These are phyloP conservation scores for Candida koratica DNA, from an alignment of 805 yeast genomes.

Conservation along the genomic window DNA sequence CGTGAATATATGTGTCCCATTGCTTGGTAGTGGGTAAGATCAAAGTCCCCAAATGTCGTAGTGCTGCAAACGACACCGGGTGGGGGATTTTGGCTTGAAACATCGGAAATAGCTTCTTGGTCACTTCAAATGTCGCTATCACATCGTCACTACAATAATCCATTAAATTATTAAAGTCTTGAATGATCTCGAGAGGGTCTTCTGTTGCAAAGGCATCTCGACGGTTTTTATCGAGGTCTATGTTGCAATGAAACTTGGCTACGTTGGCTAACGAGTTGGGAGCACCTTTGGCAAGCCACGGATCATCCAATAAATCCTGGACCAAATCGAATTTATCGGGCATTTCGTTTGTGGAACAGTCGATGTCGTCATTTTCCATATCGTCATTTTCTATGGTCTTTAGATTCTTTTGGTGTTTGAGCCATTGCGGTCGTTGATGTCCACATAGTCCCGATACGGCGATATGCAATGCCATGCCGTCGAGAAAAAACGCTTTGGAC, in stretches of 20 bases:
- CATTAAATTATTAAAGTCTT: conserved; percentile 59
- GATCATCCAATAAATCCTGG: conserved; percentile 51
- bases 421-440: conserved; percentile 78
- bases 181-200: conserved; percentile 50
- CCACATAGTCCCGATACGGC: conserved; percentile 92
- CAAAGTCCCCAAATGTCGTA: conserved; percentile 66
- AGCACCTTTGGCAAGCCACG: conserved; percentile 80
- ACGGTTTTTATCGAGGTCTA: conserved; percentile 58
- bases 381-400: conserved; percentile 15
- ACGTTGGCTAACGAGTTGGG: conserved; percentile 78
- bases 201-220: conserved; percentile 61
- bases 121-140: conserved; percentile 65
- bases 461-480: conserved; percentile 89
- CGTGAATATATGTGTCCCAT: conserved; percentile 72
- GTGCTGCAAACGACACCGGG: conserved; percentile 89
- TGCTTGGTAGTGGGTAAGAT: conserved; percentile 70
- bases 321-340: conserved; percentile 18
- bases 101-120: conserved; percentile 62
- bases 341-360: conserved; percentile 2
- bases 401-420: conserved; percentile 47
- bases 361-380: conserved; percentile 9
- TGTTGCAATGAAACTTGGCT: conserved; percentile 71
- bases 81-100: conserved; percentile 76
- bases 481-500: conserved; percentile 75
- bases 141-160: conserved; percentile 87